Evolutionary conservation across 306 rosid species (phyloP), one percentile per base, ranked within the genome.

Genomic region (Lathyrus aphaca): DNA sequence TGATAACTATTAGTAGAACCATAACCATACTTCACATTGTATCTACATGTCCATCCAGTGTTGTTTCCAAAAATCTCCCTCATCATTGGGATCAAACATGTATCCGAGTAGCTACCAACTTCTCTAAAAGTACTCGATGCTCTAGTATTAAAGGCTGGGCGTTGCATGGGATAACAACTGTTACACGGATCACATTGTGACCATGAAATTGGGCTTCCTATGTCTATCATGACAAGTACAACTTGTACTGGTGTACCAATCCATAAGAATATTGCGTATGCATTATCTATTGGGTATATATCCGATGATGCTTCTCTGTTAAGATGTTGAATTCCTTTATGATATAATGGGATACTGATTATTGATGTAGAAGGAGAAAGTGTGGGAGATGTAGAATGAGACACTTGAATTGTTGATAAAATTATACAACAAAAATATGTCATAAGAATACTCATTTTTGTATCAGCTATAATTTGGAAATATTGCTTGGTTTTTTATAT

Each of bases 241-340:
- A 82, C 40, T 30, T 82, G 83, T 8, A 46, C 74, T 12, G 83
- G 86, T 0, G 78, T 78, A 0, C 86, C 86, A 2, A 82, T 23
- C 78, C 69, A 46, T 21, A 82, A 21, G 66, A 78, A 78, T 27
- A 67, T 60, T 8, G 83, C 83, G 15, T 78, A 71, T 6, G 61
- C 60, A 39, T 66, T 67, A 16, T 54, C 72, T 9, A 12, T 5
- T 3, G 72, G 75, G 65, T 69, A 74, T 69, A 74, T 19, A 23
- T 73, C 67, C 23, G 74, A 3, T 4, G 19, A 37, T 8, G 73
- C 75, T 16, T 43, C 45, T 12, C 2, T 72, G 0, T 71, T 9
- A 42, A 64, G 68, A 8, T 74, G 10, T 10, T 43, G 35, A 71
- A 44, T 17, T 55, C 4, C 5, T 42, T 13, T 74, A 2, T 39